Evolutionary conservation across 192 early-diverging fungal genomes (phyloP), one percentile per base, ranked within the genome.

Genomic region (Linnemannia exigua): DNA sequence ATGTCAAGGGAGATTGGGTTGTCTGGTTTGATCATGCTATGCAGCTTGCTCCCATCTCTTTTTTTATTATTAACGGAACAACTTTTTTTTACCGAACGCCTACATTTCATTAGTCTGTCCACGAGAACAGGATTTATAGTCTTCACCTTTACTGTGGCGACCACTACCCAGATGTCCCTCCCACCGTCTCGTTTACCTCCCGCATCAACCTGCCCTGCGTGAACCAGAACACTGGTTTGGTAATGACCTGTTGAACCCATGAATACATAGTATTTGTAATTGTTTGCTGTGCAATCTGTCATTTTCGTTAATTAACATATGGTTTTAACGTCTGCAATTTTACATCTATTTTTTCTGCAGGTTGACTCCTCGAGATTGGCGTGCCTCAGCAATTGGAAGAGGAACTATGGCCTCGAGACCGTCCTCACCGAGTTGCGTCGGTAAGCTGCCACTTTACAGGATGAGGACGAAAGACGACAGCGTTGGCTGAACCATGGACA

Each of bases 51-150:
- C 44, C 54, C 54, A 41, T 74, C 31, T 14, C 36, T 17, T 50
- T 72, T 36, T 69, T 69, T 68, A 11, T 36, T 37, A 9, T 47
- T 47, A n/a, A n/a, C n/a, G n/a, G n/a, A n/a, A n/a, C 68, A 61
- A 33, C 75, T 37, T 51, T 46, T 0, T 47, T 58, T 79, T 79
- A 33, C 54, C 61, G 12, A 50, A 41, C 41, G 41, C 25, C 5
- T 58, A 1, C n/a, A 22, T 19, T 50, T 51, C 6, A 4, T 68
- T 88, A 97, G 96, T 94, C 96, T 25, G 92, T 95, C n/a, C 97
- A 98, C 81, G 97, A 99, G 87, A 98, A 98, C 91, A 93, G 97
- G 48, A 98, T 99, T 86, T 99, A 99, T 89, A 92, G 92, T 72
- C 89, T 99, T 38, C 92, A 91, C 86, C 89, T 99, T 48, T 85